Evolutionary conservation across 441 rosid species (phyloP), one percentile per base, ranked within the genome.

Genomic region (Arabidopsis lyrata): DNA sequence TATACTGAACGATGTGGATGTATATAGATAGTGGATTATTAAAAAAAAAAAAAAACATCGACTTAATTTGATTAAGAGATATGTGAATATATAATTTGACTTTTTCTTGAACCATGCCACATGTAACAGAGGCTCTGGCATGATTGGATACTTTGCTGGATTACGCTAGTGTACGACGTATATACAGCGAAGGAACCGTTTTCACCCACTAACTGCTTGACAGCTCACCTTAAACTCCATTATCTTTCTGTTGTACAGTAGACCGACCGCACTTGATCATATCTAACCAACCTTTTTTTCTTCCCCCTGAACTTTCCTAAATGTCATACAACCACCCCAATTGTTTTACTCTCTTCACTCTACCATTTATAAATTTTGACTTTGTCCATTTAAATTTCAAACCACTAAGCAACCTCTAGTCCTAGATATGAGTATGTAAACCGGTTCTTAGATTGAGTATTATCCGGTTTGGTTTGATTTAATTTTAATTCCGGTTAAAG

Each of bases 71-170:
- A 29, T 58, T 66, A 56, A 45, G 41, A n/a, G n/a, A n/a, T n/a
- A n/a, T n/a, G n/a, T n/a, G n/a, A n/a, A n/a, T n/a, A 13, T n/a
- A 56, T 62, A 41, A 63, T 60, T 63, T 76, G 80, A 76, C 76
- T 70, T 63, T 3, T 62, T 64, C 32, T 70, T 22, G 35, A 64
- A 39, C 66, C 22, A 55, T 76, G 79, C 79, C 79, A 76, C 71
- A 47, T 76, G 57, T 68, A 68, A 47, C 41, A 70, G 48, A 70
- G 62, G 14, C 67, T 70, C 80, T 76, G 76, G 71, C 80, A 71
- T 71, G 80, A 71, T 42, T 77, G 62, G 68, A 77, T 59, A 77
- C 63, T 71, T 65, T 72, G 77, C 73, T 77, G 80, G 77, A 71
- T 71, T 71, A 16, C 63, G 57, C 56, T 77, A 65, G 62, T 15